Evolutionary conservation across 306 rosid species (phyloP), one percentile per base, ranked within the genome.

Genomic region (Fagus sylvatica): DNA sequence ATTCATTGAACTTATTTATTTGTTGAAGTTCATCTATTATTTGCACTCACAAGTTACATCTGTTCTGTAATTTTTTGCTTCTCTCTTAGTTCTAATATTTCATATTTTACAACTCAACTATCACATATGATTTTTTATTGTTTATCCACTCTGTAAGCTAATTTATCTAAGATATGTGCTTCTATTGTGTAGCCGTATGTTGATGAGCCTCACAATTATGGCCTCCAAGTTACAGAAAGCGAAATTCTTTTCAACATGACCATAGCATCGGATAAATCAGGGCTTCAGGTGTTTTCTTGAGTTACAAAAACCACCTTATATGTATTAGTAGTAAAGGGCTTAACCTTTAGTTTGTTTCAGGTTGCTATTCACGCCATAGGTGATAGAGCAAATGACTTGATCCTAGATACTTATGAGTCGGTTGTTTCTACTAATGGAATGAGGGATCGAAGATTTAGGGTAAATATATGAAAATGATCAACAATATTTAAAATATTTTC

Each of bases 311-410:
- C 66, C 32, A 17, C 61, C 15, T 51, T 61, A 42, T 79, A 34
- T 43, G 36, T 3, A 77, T 78, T 66, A 53, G 37, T 64, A 65
- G 60, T 56, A 69, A 56, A 39, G 7, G 71, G 79, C 28, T 71
- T 68, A 66, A 9, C 67, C 76, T 71, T 83, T 75, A 66, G 6
- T 75, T 73, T 72, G 53, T 76, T 84, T 77, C 88, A 91, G 98
- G 92, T 88, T 88, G 97, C 98, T 46, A 90, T 91, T 82, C 98
- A 93, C 86, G 98, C 98, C 59, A 87, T 91, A 36, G 98, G 97
- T 74, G 97, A 93, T 84, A 89, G 22, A 80, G 96, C 91, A 82
- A 93, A 93, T 75, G 97, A 91, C 82, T 77, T 90, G 82, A 82
- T 93, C 79, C 90, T 93, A 69, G 90, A 90, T 79, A 75, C 87